These are phyloP conservation scores for Penicillium sp. DNA, from an alignment of 2,329 filamentous ascomycete species.

Conservation along the genomic window DNA sequence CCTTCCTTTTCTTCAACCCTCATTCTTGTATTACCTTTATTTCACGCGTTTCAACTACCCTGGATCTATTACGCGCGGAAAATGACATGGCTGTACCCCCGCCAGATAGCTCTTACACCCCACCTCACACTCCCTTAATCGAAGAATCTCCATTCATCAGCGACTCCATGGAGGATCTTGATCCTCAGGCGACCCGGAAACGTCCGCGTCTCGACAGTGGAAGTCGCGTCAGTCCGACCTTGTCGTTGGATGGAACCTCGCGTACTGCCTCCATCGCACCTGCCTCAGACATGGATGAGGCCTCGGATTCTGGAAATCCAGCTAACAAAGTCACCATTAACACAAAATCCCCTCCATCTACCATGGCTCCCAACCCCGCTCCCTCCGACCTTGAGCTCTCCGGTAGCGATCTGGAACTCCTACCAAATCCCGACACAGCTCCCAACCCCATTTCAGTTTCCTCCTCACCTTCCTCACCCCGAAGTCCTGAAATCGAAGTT, in stretches of 20 bases:
- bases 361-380: constrained; percentile 16
- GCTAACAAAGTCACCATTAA: constrained; percentile 51
- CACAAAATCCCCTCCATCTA: constrained; percentile 38
- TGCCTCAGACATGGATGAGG: constrained; percentile 30
- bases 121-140: constrained; percentile 35
- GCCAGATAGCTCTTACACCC: constrained; percentile 46
- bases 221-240: constrained; percentile 34
- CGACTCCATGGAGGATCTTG: constrained; percentile 43
- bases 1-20: constrained; percentile 1
- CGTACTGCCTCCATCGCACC: constrained; percentile 26
- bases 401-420: constrained; percentile 4
- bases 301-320: constrained; percentile 33
- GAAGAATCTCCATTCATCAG: constrained; percentile 24
- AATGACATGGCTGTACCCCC: constrained; percentile 48
- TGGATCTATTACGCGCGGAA: constrained; percentile 21
- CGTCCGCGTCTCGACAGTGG: constrained; percentile 49
- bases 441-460: constrained; percentile 40
- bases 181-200: constrained; percentile 43
- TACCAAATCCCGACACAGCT: constrained; percentile 21
- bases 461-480: constrained; percentile 40
- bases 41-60: constrained; percentile 6
- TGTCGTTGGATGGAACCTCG: constrained; percentile 32
- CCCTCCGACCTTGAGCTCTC: constrained; percentile 14
- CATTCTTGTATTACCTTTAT: constrained; percentile 2
- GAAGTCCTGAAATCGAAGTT: constrained; percentile 50